A percentile compares a stretch with the other conserved stretches of the same genome.
Evolutionary conservation across 441 rosid species (phyloP).

Genomic region (Euphorbia celastroides): DNA sequence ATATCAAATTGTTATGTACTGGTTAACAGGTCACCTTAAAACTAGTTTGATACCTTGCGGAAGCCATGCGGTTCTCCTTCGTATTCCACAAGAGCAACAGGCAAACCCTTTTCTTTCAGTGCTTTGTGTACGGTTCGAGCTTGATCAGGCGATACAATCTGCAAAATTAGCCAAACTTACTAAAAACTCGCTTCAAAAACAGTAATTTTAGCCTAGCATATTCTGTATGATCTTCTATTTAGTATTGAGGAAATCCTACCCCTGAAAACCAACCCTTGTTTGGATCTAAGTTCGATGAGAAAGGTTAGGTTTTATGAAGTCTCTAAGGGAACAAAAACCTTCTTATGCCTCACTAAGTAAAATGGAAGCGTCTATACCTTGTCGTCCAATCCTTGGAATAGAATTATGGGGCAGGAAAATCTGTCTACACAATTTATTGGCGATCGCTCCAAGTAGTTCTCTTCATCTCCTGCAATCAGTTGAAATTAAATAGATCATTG

Average conservation of each 20-base stretch:
- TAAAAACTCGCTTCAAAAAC: background rate
- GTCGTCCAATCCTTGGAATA: slow-evolving; percentile 91
- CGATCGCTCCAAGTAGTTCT: slow-evolving; percentile 63
- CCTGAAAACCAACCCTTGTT: too few species aligned
- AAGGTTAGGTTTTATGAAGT: too few species aligned
- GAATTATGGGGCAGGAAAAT: slow-evolving; percentile 88
- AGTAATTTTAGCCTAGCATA: background rate
- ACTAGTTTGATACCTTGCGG: slow-evolving; percentile 52
- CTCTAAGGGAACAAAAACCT: too few species aligned
- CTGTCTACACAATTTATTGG: slow-evolving; percentile 73
- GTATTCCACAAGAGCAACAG: slow-evolving; percentile 89
- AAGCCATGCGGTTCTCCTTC: slow-evolving; percentile 94
- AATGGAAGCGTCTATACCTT: slow-evolving; percentile 39
- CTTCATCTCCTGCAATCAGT: slow-evolving; percentile 50
- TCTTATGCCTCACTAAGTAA: background rate
- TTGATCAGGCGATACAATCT: slow-evolving; percentile 86
- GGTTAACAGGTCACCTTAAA: slow-evolving; percentile 6
- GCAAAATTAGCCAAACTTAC: slow-evolving; percentile 13
- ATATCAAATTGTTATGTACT: background rate
- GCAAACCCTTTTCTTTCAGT: slow-evolving; percentile 71
- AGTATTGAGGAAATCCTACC: background rate
- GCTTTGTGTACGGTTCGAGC: slow-evolving; percentile 73
- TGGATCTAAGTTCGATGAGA: too few species aligned
- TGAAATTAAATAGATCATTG: slow-evolving; percentile 14
- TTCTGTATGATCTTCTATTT: background rate